Conservation (phyloP, 331 rosid species). For the Quercus tomentella region DNA sequence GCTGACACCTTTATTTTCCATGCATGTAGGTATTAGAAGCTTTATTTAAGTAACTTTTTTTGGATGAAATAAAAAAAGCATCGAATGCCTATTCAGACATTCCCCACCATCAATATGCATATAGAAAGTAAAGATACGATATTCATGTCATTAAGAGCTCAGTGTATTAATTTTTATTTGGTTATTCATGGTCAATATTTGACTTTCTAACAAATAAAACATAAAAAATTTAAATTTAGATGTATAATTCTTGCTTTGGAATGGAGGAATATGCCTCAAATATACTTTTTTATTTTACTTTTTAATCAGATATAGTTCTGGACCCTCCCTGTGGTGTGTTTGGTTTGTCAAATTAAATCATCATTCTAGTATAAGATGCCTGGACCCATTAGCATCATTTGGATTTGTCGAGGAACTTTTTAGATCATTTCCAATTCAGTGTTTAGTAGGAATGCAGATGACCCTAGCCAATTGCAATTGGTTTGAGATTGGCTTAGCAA, state of each 20-base stretch:
- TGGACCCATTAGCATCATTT: neutral
- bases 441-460: neutral
- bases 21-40: neutral
- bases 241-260: neutral
- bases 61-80: neutral
- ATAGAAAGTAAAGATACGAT: neutral
- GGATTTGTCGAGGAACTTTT: neutral
- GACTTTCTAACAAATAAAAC: neutral
- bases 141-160: neutral
- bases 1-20: conserved; percentile 3
- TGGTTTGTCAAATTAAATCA: neutral
- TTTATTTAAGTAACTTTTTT: neutral
- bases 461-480: neutral
- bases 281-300: neutral
- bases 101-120: neutral
- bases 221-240: neutral
- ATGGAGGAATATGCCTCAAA: neutral
- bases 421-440: neutral
- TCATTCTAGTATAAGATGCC: neutral
- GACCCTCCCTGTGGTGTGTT: neutral
- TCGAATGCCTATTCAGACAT: neutral
- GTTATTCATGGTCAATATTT: neutral
- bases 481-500: neutral
- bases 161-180: neutral
- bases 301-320: neutral